Evolutionary conservation across 2,329 filamentous ascomycete genomes (phyloP).

Genomic region (Didymella sp.): DNA sequence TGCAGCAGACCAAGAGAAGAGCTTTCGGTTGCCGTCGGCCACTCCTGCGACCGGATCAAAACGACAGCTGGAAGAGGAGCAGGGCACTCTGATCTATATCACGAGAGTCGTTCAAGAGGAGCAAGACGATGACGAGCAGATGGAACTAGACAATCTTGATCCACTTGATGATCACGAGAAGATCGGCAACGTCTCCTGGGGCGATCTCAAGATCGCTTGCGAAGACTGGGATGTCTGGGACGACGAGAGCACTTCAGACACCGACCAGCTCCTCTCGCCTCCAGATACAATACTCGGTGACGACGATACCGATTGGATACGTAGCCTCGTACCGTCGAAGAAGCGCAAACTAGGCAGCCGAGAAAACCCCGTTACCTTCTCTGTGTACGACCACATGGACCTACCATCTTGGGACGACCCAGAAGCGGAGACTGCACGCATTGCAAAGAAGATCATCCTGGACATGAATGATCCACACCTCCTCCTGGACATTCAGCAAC

Average conservation of each 20-base stretch:
- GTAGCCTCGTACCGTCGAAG: conserved; percentile 60
- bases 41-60: conserved; percentile 57
- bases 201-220: conserved; percentile 84
- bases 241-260: conserved; percentile 41
- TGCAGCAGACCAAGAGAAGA: conserved; percentile 82
- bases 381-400: conserved; percentile 47
- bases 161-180: conserved; percentile 66
- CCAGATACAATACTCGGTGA: conserved; percentile 32
- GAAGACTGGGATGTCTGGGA: conserved; percentile 77
- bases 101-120: conserved; percentile 53
- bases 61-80: conserved; percentile 58
- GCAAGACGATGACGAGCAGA: conserved; percentile 52
- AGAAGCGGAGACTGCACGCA: conserved; percentile 71
- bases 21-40: conserved; percentile 74
- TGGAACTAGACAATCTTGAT: conserved; percentile 58
- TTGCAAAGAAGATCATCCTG: conserved; percentile 79
- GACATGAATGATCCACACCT: conserved; percentile 90
- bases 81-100: conserved; percentile 62
- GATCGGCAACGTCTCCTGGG: conserved; percentile 76
- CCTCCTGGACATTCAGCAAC: conserved; percentile 78
- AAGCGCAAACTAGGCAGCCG: conserved; percentile 65
- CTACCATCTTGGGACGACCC: conserved; percentile 80
- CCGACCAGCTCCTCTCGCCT: conserved; percentile 35
- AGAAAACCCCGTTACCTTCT: conserved; percentile 37
- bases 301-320: conserved; percentile 44